A percentile compares a stretch with the other conserved stretches of the same genome.
These are phyloP conservation scores for Rhazya stricta DNA, from an alignment of 257 asterid species.

Conservation along the genomic window DNA sequence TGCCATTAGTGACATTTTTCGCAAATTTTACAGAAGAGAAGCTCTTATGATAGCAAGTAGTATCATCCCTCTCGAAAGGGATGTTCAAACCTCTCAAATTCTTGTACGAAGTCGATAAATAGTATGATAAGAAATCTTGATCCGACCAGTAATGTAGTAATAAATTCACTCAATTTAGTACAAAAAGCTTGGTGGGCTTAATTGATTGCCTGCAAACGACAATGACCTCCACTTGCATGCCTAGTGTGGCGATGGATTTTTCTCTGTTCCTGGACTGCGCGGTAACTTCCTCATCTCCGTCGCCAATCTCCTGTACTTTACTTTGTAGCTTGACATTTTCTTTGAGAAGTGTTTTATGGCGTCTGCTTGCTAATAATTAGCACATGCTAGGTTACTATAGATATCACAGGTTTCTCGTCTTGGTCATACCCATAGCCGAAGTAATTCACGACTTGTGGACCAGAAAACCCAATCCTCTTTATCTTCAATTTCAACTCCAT, in stretches of 20 bases:
- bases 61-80: too few relatives aligned
- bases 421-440: constrained; percentile 7
- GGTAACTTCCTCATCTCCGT: constrained; percentile 1
- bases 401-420: constrained; percentile 10
- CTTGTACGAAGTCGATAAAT: constrained; percentile 36
- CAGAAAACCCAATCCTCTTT: constrained; percentile 2
- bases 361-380: background rate
- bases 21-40: too few relatives aligned
- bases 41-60: too few relatives aligned
- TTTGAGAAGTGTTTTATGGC: background rate
- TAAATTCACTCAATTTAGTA: background rate
- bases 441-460: constrained; percentile 14
- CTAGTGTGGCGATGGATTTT: background rate
- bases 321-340: background rate
- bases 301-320: background rate
- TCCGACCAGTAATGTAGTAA: background rate
- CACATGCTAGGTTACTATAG: constrained; percentile 18
- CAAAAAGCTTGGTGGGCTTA: too few relatives aligned
- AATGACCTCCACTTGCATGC: background rate
- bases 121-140: constrained; percentile 4
- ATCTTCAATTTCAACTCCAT: background rate
- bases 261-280: background rate
- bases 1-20: too few relatives aligned
- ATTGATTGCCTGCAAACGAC: background rate
- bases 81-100: too few relatives aligned